phyloP scores from a whole-genome alignment of 2,329 filamentous ascomycete genomes.

The Anisogramma anomala region DNA sequence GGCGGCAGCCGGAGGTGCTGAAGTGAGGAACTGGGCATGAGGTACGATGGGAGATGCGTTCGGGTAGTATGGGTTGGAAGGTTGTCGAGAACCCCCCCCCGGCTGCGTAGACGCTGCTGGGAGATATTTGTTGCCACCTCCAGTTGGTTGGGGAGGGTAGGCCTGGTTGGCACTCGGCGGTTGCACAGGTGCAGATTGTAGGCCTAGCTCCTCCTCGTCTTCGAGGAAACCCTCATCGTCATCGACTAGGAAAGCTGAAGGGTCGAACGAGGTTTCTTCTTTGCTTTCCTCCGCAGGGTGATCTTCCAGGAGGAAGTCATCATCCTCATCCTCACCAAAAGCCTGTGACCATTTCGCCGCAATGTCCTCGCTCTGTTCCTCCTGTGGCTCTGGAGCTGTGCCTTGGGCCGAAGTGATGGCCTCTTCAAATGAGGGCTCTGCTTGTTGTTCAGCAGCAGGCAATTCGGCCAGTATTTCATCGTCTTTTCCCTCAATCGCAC shows the following conservation, averaged over 20 bases:
- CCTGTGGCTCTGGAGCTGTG: slow-evolving; percentile 17
- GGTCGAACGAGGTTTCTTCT: slow-evolving; percentile 42
- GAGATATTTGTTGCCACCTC: slow-evolving; percentile 26
- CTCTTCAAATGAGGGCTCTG: slow-evolving; percentile 13
- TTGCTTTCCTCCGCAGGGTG: slow-evolving; percentile 31
- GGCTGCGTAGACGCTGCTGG: slow-evolving; percentile 20
- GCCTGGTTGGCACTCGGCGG: slow-evolving; percentile 18
- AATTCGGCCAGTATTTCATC: slow-evolving; percentile 8
- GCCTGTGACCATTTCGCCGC: slow-evolving; percentile 77
- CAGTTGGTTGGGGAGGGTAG: slow-evolving; percentile 17
- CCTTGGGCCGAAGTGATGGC: slow-evolving; percentile 18
- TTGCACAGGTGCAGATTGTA: slow-evolving; percentile 18
- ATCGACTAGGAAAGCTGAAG: slow-evolving; percentile 60
- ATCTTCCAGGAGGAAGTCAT: slow-evolving; percentile 45
- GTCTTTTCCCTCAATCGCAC: slow-evolving; percentile 24
- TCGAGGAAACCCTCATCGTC: slow-evolving; percentile 81
- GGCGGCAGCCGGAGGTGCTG: slow-evolving; percentile 8
- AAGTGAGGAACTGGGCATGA: slow-evolving; percentile 15
- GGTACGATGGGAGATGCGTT: slow-evolving; percentile 9
- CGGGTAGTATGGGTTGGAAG: slow-evolving; percentile 19
- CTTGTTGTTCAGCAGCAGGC: slow-evolving; percentile 7
- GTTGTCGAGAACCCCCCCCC: slow-evolving; percentile 14
- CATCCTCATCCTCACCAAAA: slow-evolving; percentile 62
- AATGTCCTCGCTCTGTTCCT: slow-evolving; percentile 45
- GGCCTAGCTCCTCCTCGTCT: slow-evolving; percentile 42